Base-by-base conservation (phyloP, 1,284 basidiomycete species). In the Chiua sp. region DNA sequence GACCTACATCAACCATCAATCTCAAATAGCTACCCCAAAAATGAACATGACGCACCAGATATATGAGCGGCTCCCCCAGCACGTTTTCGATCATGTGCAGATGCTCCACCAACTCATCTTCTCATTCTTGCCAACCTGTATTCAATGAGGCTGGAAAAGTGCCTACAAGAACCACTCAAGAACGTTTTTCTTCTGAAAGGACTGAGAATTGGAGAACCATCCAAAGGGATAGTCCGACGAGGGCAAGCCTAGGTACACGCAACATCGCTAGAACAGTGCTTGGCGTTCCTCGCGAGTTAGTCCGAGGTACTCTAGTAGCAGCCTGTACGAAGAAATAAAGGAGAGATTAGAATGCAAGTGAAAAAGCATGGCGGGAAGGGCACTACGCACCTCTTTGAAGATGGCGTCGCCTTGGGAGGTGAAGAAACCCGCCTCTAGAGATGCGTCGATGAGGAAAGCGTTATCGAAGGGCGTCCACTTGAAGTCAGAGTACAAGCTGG, bases 161-260 rank as follows among this genome's bases (percentile, higher is more conserved):
- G 85, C 84, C 87, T 87, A 89, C 8, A 86, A 73, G n/a, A 88
- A 68, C 87, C 87, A 89, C 54, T 88, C 84, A 6, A 78, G 60
- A 51, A 84, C 72, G 61, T 89, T 86, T 20, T 83, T 77, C 32
- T 78, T 79, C 53, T 75, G 76, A 57, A 85, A 68, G 22, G 68
- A 60, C 3, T 57, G 62, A 11, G 66, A 57, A 2, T 74, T 76
- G 23, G 79, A 71, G 69, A 89, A 88, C 87, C 88, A 90, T 33
- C 83, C 83, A 1, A 76, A 69, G 0, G 82, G 78, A 62, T 81
- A 79, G 28, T 73, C 65, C n/a, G 8, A 44, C n/a, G n/a, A 44
- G 28, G 68, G 59, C 6, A 33, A 68, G 67, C 11, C 55, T 50
- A 77, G 53, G 59, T 73, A 59, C 52, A 68, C 60, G 23, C 75